These are phyloP conservation scores for Coemansia sp. DNA, from an alignment of 192 early-diverging fungal species.

Conservation along the genomic window DNA sequence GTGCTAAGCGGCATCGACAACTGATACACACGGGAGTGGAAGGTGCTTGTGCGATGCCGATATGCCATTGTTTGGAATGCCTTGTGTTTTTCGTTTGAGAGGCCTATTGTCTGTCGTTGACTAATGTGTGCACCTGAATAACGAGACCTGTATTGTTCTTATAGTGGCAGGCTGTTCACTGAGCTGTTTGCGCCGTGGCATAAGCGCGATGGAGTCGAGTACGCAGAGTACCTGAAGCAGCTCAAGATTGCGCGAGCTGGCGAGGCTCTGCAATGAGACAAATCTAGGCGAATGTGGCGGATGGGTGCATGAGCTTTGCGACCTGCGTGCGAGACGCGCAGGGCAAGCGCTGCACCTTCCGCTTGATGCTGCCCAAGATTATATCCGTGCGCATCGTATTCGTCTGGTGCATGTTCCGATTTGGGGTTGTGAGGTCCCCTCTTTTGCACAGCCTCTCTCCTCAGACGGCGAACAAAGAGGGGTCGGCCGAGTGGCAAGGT, in stretches of 20 bases:
- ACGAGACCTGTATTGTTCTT: slow-evolving; percentile 7
- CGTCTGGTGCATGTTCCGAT: background rate
- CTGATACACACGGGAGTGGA: slow-evolving; percentile 3
- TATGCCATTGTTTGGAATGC: background rate
- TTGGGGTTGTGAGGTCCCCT: background rate
- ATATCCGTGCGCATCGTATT: background rate
- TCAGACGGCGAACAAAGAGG: background rate
- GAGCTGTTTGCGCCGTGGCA: slow-evolving; percentile 52
- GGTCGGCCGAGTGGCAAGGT: background rate
- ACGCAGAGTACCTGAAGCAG: slow-evolving; percentile 46
- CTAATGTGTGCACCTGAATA: background rate
- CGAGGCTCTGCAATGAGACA: slow-evolving; percentile 11
- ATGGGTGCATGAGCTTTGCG: background rate
- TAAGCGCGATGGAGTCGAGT: slow-evolving; percentile 33
- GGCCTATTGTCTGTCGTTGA: background rate
- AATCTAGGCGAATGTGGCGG: background rate
- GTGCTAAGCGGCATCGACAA: slow-evolving; percentile 1
- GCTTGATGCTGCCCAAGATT: background rate
- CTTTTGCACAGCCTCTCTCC: too few relatives aligned
- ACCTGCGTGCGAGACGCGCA: background rate
- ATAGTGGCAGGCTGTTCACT: slow-evolving; percentile 50
- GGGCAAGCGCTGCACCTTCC: background rate
- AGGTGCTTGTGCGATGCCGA: background rate
- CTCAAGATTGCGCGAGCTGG: slow-evolving; percentile 47
- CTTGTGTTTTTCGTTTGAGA: background rate